These are phyloP conservation scores for Ustilago crameri DNA, from an alignment of 1,284 basidiomycete genomes.

Conservation along the genomic window DNA sequence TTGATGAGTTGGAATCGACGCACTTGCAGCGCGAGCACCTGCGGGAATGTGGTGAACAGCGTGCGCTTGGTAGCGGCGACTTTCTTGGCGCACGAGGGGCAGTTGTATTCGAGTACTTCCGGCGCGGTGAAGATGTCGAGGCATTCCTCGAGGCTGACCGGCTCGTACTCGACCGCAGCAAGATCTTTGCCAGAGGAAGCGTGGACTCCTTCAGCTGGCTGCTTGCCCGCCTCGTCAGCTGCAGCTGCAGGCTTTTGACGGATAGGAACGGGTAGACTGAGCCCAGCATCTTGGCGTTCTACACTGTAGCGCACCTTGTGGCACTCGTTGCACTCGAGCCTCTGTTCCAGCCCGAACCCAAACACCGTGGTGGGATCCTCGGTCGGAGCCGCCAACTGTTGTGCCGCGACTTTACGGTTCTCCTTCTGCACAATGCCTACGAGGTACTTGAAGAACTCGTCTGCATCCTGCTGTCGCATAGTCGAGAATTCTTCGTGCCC, in stretches of 20 bases:
- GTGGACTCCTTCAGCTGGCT: constrained; percentile 56
- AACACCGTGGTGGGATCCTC: constrained; percentile 78
- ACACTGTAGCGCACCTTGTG: constrained; percentile 86
- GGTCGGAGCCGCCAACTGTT: constrained; percentile 5
- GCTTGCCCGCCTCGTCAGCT: constrained; percentile 69
- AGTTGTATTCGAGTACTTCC: constrained; percentile 80
- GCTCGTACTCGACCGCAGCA: constrained; percentile 74
- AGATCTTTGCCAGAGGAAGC: constrained; percentile 7
- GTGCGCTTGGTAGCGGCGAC: constrained; percentile 77
- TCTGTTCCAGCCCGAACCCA: constrained; percentile 78
- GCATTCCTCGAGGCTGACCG: constrained; percentile 78
- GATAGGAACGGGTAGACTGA: constrained; percentile 81
- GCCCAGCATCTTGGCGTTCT: constrained; percentile 78
- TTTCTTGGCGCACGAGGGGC: constrained; percentile 75
- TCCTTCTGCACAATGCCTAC: constrained; percentile 76
- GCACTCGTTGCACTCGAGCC: constrained; percentile 77
- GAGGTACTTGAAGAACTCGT: constrained; percentile 90
- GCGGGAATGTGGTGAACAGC: constrained; percentile 86
- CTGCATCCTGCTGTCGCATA: constrained; percentile 96
- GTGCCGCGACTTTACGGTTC: constrained; percentile 25
- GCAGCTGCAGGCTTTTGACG: constrained; percentile 25
- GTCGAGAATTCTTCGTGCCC: constrained; percentile 95
- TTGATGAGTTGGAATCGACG: constrained; percentile 95
- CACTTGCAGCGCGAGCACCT: constrained; percentile 87
- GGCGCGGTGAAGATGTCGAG: constrained; percentile 76